phyloP scores from a whole-genome alignment of 108 stramenopile genomes.

The Skeletonema costatum region DNA sequence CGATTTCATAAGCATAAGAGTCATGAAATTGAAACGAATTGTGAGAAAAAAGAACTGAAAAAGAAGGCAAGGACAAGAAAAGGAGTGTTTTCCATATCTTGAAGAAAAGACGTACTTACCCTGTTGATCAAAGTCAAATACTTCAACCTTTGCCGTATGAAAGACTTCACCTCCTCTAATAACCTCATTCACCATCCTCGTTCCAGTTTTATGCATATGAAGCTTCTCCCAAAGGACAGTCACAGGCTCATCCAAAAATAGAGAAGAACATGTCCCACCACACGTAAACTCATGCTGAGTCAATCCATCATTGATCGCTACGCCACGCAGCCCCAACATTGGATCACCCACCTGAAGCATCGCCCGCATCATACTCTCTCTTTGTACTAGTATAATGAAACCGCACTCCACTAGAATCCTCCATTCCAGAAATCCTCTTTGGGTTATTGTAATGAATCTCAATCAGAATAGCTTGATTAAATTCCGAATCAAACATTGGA shows the following conservation, averaged over 20 bases:
- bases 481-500: constrained; percentile 40
- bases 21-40: no score
- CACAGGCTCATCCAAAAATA: constrained; percentile 23
- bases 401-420: constrained; percentile 58
- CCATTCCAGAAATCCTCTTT: constrained; percentile 6
- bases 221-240: constrained; percentile 57
- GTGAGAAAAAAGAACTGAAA: no score
- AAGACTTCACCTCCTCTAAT: constrained; percentile 55
- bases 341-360: constrained; percentile 52
- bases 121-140: constrained; percentile 56
- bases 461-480: constrained; percentile 15
- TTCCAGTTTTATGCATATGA: constrained; percentile 64
- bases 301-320: constrained; percentile 38
- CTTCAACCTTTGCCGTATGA: constrained; percentile 39
- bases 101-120: constrained; percentile 21
- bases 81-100: not conserved
- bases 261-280: constrained; percentile 39
- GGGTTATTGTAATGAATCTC: constrained; percentile 66
- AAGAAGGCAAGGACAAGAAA: no score
- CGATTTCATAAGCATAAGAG: no score
- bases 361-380: not conserved
- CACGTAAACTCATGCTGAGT: constrained; percentile 50
- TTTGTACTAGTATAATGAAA: constrained; percentile 47
- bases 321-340: constrained; percentile 22
- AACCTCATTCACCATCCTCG: constrained; percentile 42